Conservation (phyloP, 352 stramenopile species). For the Globisporangium camurandrum region DNA sequence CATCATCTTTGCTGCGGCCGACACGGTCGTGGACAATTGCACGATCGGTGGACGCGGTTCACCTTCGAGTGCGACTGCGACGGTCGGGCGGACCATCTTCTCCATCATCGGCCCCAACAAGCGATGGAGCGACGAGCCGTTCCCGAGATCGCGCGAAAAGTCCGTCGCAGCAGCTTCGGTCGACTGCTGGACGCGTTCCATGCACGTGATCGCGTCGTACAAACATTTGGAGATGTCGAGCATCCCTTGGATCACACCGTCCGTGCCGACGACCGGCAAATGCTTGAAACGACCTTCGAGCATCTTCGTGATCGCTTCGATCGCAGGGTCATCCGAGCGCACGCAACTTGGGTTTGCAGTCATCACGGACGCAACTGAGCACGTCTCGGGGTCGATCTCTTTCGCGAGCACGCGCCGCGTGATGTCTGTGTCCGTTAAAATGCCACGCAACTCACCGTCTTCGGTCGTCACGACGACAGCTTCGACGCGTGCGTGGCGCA, state of each 20-base stretch:
- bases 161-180: slow-evolving; percentile 71
- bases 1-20: slow-evolving; percentile 80
- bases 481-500: slow-evolving; percentile 77
- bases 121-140: slow-evolving; percentile 58
- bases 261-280: slow-evolving; percentile 64
- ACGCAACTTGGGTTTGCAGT: slow-evolving; percentile 78
- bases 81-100: slow-evolving; percentile 84
- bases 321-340: slow-evolving; percentile 70
- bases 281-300: slow-evolving; percentile 85
- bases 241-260: slow-evolving; percentile 75
- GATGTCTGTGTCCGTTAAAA: slow-evolving; percentile 85
- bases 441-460: slow-evolving; percentile 72
- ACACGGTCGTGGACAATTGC: slow-evolving; percentile 57
- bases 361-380: slow-evolving; percentile 77
- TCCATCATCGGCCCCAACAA: slow-evolving; percentile 84
- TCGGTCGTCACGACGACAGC: slow-evolving; percentile 83
- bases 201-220: slow-evolving; percentile 81
- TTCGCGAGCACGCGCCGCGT: slow-evolving; percentile 74
- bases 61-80: slow-evolving; percentile 72
- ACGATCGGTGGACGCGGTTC: slow-evolving; percentile 76
- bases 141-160: slow-evolving; percentile 71
- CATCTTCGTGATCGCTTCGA: slow-evolving; percentile 87
- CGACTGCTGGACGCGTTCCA: slow-evolving; percentile 84
- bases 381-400: slow-evolving; percentile 75
- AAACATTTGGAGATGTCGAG: slow-evolving; percentile 89